Percentiles rank a stretch among this genome's conserved stretches.
Evolutionary conservation across 2,329 filamentous ascomycete species (phyloP).

Genomic region (Xylaria polymorpha): DNA sequence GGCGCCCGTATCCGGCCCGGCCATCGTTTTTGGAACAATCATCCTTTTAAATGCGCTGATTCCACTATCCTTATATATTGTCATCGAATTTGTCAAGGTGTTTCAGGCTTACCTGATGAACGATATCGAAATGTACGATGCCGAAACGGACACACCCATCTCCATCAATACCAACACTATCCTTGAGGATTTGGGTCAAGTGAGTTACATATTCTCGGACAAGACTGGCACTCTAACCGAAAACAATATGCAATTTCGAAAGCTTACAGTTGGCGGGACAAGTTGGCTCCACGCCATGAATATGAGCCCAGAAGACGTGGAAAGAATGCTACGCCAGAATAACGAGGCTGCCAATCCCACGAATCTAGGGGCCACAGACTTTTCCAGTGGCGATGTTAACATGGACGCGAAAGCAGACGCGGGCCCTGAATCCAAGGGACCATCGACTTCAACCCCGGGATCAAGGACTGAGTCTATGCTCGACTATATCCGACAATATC

Average conservation of each 20-base stretch:
- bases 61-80: slow-evolving; percentile 90
- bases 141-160: slow-evolving; percentile 83
- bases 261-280: slow-evolving; percentile 87
- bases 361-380: slow-evolving; percentile 30
- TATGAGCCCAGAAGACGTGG: slow-evolving; percentile 52
- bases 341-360: slow-evolving; percentile 2
- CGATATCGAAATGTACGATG: slow-evolving; percentile 92
- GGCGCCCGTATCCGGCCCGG: slow-evolving; percentile 76
- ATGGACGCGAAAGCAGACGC: slow-evolving; percentile 51
- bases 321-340: not conserved
- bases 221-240: slow-evolving; percentile 96
- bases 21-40: slow-evolving; percentile 87
- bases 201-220: slow-evolving; percentile 91
- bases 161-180: slow-evolving; percentile 94
- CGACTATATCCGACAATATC: slow-evolving; percentile 78
- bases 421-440: slow-evolving; percentile 45
- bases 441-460: slow-evolving; percentile 59
- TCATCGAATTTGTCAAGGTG: slow-evolving; percentile 87
- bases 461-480: slow-evolving; percentile 79
- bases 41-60: slow-evolving; percentile 99
- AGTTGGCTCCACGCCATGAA: slow-evolving; percentile 89
- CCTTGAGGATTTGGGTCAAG: slow-evolving; percentile 90
- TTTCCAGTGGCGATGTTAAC: slow-evolving; percentile 47
- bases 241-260: slow-evolving; percentile 95
- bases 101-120: slow-evolving; percentile 79